A percentile compares a stretch with the other conserved stretches of the same genome.
These are phyloP conservation scores for Dalbergia cochinchinensis DNA, from an alignment of 306 rosid species.

Conservation along the genomic window DNA sequence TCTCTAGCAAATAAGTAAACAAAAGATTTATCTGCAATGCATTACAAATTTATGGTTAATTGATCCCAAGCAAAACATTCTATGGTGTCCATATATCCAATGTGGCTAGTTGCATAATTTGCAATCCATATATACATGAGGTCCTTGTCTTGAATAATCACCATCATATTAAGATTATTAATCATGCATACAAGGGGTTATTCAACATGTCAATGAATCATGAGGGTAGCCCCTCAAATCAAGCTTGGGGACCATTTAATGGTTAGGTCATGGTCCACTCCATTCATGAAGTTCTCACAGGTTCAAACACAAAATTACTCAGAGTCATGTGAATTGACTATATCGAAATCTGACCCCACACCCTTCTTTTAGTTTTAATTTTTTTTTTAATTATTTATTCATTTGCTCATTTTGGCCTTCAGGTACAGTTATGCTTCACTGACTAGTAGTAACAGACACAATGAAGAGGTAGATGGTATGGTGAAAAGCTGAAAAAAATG, in stretches of 20 bases:
- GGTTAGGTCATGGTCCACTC: slow-evolving; percentile 51
- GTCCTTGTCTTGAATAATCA: slow-evolving; percentile 4
- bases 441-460: slow-evolving; percentile 37
- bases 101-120: neutral
- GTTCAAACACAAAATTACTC: slow-evolving; percentile 47
- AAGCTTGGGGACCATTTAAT: slow-evolving; percentile 51
- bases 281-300: slow-evolving; percentile 59
- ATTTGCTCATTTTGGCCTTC: slow-evolving; percentile 21
- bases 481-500: slow-evolving; percentile 41
- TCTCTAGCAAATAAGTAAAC: too few species aligned
- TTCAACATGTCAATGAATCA: slow-evolving; percentile 38
- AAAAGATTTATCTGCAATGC: too few species aligned
- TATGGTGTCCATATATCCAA: neutral
- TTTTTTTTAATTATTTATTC: slow-evolving; percentile 23
- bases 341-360: slow-evolving; percentile 53
- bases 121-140: neutral
- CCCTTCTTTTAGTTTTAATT: slow-evolving; percentile 3
- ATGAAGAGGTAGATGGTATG: slow-evolving; percentile 27
- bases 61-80: neutral
- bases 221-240: slow-evolving; percentile 40
- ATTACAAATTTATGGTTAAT: neutral
- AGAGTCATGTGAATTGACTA: slow-evolving; percentile 48
- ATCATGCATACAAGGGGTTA: slow-evolving; percentile 15
- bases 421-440: slow-evolving; percentile 28
- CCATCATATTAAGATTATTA: neutral